phyloP scores from a whole-genome alignment of 106 monocot genomes.

The Agapanthus africanus region DNA sequence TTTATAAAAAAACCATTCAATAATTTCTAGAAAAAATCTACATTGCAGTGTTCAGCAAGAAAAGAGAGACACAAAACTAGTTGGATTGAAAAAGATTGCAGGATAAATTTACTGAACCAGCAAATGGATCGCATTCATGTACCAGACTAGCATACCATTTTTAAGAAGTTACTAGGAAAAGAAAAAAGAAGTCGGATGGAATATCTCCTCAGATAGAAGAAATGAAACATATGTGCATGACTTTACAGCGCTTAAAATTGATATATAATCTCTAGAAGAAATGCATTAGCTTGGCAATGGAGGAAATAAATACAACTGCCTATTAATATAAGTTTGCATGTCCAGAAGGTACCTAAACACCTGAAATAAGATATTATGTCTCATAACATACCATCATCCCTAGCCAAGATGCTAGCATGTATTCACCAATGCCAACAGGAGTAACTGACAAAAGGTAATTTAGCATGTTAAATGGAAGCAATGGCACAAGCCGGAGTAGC shows the following conservation, averaged over 20 bases:
- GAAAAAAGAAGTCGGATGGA: too few species aligned
- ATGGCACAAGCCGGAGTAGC: slow-evolving; percentile 81
- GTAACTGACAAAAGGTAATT: slow-evolving; percentile 98
- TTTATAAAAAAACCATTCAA: too few species aligned
- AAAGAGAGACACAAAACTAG: too few species aligned
- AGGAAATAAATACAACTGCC: neutral
- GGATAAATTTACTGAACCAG: too few species aligned
- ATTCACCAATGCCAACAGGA: slow-evolving; percentile 76
- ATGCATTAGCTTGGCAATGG: neutral
- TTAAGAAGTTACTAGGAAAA: too few species aligned
- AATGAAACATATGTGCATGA: neutral
- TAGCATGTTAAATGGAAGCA: slow-evolving; percentile 98
- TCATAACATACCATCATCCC: slow-evolving; percentile 88
- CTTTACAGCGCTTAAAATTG: neutral
- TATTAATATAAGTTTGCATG: neutral
- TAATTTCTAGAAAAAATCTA: too few species aligned
- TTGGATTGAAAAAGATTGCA: too few species aligned
- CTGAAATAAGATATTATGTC: neutral
- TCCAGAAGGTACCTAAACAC: neutral
- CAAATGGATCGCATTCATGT: too few species aligned
- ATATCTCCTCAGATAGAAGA: neutral
- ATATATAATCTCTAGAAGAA: neutral
- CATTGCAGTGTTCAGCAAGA: too few species aligned
- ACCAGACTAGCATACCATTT: too few species aligned
- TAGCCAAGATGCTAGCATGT: slow-evolving; percentile 88